These are phyloP conservation scores for Trametes cingulata DNA, from an alignment of 768 basidiomycete species.

Conservation along the genomic window DNA sequence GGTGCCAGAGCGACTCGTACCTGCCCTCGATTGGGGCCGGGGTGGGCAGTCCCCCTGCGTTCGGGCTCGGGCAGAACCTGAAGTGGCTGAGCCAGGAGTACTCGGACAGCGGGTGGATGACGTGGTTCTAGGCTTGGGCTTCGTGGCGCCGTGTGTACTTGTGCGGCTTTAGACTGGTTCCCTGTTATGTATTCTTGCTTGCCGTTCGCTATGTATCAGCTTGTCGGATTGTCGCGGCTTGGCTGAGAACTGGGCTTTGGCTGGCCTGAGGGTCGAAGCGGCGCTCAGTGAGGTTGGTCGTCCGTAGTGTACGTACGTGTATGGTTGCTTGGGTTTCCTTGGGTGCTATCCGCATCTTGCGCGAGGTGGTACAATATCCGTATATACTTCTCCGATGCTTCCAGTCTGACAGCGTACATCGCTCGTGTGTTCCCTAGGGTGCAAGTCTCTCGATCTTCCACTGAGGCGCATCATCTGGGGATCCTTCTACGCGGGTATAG, in stretches of 20 bases:
- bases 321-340: background rate
- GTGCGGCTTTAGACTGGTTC: background rate
- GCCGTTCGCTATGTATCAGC: background rate
- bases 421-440: constrained; percentile 45
- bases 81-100: constrained; percentile 26
- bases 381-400: background rate
- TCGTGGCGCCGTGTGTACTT: background rate
- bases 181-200: background rate
- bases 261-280: too few relatives aligned
- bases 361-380: background rate
- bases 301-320: background rate
- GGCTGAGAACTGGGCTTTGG: background rate
- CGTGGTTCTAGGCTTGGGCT: constrained; percentile 25
- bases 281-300: background rate
- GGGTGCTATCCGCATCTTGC: background rate
- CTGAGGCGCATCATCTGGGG: constrained; percentile 47
- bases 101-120: constrained; percentile 32
- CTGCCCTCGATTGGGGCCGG: background rate
- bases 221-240: too few relatives aligned
- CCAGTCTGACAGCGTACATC: background rate
- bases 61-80: constrained; percentile 10
- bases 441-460: constrained; percentile 85
- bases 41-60: background rate
- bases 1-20: constrained; percentile 13
- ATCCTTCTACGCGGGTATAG: constrained; percentile 58